Evolutionary conservation across 2,329 filamentous ascomycete species (phyloP), one percentile per base, ranked within the genome.

Genomic region (Colletotrichum sp.): DNA sequence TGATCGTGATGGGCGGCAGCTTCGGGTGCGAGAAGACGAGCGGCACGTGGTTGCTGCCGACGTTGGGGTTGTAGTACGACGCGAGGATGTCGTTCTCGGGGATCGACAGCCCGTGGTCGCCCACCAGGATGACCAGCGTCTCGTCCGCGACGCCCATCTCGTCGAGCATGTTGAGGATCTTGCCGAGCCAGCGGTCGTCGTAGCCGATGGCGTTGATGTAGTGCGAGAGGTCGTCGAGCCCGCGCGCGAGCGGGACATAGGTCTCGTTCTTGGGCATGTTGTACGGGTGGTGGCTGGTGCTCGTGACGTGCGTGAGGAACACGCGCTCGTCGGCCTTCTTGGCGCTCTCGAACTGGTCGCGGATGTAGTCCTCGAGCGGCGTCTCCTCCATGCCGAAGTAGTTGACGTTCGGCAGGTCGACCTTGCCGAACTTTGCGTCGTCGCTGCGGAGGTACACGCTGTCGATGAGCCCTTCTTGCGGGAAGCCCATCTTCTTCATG

Each of bases 101-200:
- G 75, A 88, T 87, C 11, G 86, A 84, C 77, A 85, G 84, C 57
- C 85, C 85, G 78, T 82, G 82, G 77, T 88, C 87, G 22, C 87
- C 87, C 8, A 87, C 83, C n/a, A 88, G 79, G 3, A 88, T 85
- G 2, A 88, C 84, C 7, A 88, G 80, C 8, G 87, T 88, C 75
- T 86, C 83, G 71, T 88, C 84, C 16, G 85, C 82, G 19, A 88
- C 84, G 28, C 84, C 86, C 5, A 83, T 78, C 39, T 88, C 84
- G 30, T 88, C 85, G 9, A 88, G 81, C 70, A 87, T 74, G 64
- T 82, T 78, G 77, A 87, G 81, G 25, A 86, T 78, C 65, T 85
- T 80, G 16, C 81, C 83, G 12, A 86, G 80, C 85, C 85, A 87
- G 9, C 74, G 71, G 75, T 87, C 85, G 34, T 82, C 82, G 77